Base-by-base conservation (phyloP, 225 moss, liverwort and hornwort genomes). In the Rhytidiadelphus loreus region DNA sequence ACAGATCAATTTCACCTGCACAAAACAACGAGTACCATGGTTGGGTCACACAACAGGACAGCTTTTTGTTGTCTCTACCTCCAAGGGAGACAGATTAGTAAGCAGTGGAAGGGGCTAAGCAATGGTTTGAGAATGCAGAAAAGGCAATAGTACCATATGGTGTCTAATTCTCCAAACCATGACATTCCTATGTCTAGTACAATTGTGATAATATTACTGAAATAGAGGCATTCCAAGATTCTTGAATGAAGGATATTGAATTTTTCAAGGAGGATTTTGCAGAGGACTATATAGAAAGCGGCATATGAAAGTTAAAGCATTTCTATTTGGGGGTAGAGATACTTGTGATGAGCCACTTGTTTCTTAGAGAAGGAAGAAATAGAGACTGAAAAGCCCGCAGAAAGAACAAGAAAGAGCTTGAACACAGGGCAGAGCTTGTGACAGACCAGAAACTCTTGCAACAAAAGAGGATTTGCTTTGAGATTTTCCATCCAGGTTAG, bases 1-100 rank as follows among this genome's bases (percentile, higher is more conserved):
- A 76, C 93, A 93, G 53, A 80, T 91, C 71, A 93, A 24, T 57
- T 86, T 86, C 80, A 89, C 90, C 93, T 93, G 92, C 87, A 93
- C 63, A 82, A 52, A 88, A 59, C 71, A 86, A 83, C 12, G 52
- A 30, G 46, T 65, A 44, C 37, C 37, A 29, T 86, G 69, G 37
- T 83, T 86, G 62, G 48, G 83, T 88, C 69, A 85, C 69, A 85
- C 68, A 85, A 77, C 56, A 69, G 19, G 21, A 39, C 68, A 68
- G 66, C 18, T 56, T 56, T 63, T 11, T 30, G 43, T 43, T 35
- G 33, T 58, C 35, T 58, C 33, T 24, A 58, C 24, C 58, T 41
- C 24, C 43, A 56, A 29, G 69, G 39, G 7, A 69, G 16, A 56
- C 21, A 56, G 32, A 41, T 28, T 53, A n/a, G n/a, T n/a, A 56